A percentile compares a stretch with the other conserved stretches of the same genome.
Evolutionary conservation across 768 basidiomycete genomes (phyloP).

Genomic region (Paxillus rubicundulus): DNA sequence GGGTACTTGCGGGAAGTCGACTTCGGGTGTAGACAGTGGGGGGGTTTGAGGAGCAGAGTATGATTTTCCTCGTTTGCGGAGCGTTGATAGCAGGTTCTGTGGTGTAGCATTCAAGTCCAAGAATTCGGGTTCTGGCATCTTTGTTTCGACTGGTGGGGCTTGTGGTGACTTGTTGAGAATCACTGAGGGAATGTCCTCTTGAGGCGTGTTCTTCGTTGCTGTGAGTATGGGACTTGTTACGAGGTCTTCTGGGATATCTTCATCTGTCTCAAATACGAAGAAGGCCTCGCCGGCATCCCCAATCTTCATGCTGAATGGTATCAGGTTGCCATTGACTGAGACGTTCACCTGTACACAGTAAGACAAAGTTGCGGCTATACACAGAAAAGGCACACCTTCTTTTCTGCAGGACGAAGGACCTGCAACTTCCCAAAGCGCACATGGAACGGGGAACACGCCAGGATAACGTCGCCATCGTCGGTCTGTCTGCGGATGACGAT

Average conservation of each 20-base stretch:
- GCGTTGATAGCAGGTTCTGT: conserved; percentile 11
- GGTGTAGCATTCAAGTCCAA: conserved; percentile 70
- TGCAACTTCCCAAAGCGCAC: conserved; percentile 98
- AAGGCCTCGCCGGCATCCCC: conserved; percentile 99
- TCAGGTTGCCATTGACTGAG: conserved; percentile 77
- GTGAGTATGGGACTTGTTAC: conserved; percentile 90
- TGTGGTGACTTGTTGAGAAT: conserved; percentile 17
- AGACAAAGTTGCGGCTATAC: not conserved
- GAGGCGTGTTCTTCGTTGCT: conserved; percentile 42
- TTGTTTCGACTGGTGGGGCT: conserved; percentile 6
- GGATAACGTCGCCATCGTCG: conserved; percentile 59
- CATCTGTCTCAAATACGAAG: conserved; percentile 97
- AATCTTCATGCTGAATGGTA: conserved; percentile 97
- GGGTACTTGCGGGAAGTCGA: conserved; percentile 41
- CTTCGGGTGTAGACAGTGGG: conserved; percentile 44
- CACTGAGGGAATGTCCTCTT: conserved; percentile 30
- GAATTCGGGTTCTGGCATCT: conserved; percentile 68
- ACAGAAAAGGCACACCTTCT: conserved; percentile 58
- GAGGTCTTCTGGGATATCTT: conserved; percentile 88
- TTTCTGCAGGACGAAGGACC: conserved; percentile 89
- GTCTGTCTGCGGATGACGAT: conserved; percentile 83
- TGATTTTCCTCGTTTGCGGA: conserved; percentile 24
- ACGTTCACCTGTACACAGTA: conserved; percentile 70
- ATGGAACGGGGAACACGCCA: conserved; percentile 94
- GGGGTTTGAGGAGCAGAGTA: conserved; percentile 31